phyloP scores from a whole-genome alignment of 306 rosid genomes.

The Echinosophora koreensis region DNA sequence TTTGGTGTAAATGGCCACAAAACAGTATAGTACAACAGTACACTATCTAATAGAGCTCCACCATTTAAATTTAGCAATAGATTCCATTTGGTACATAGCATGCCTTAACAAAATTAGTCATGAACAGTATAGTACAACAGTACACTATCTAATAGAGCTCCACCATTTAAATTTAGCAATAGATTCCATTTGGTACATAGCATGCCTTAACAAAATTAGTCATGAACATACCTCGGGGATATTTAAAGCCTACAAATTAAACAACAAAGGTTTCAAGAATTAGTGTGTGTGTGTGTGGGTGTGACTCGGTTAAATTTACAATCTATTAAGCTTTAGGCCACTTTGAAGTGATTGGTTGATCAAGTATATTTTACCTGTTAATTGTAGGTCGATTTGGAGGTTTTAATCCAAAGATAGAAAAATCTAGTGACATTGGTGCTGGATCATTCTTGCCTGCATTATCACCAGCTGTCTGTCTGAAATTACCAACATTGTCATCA shows the following conservation, averaged over 20 bases:
- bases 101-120: constrained; percentile 1
- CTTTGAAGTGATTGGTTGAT: constrained; percentile 22
- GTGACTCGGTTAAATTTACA: constrained; percentile 6
- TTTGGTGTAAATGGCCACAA: background rate
- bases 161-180: constrained; percentile 9
- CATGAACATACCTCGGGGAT: background rate
- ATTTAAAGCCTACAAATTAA: background rate
- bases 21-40: background rate
- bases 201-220: background rate
- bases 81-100: background rate
- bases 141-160: background rate
- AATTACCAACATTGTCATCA: constrained; percentile 61
- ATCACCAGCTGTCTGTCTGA: constrained; percentile 65
- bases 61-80: constrained; percentile 17
- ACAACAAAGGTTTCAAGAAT: background rate
- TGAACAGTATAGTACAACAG: background rate
- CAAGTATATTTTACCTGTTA: constrained; percentile 68
- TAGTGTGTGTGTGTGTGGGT: no score
- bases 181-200: background rate
- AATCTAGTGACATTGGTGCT: constrained; percentile 82
- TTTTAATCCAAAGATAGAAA: constrained; percentile 85
- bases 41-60: background rate
- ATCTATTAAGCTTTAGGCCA: constrained; percentile 19
- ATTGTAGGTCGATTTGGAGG: constrained; percentile 97
- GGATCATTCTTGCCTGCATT: constrained; percentile 74